Evolutionary conservation across 208 protist species (phyloP), one percentile per base, ranked within the genome.

Genomic region (Wallacemonas rigidus): DNA sequence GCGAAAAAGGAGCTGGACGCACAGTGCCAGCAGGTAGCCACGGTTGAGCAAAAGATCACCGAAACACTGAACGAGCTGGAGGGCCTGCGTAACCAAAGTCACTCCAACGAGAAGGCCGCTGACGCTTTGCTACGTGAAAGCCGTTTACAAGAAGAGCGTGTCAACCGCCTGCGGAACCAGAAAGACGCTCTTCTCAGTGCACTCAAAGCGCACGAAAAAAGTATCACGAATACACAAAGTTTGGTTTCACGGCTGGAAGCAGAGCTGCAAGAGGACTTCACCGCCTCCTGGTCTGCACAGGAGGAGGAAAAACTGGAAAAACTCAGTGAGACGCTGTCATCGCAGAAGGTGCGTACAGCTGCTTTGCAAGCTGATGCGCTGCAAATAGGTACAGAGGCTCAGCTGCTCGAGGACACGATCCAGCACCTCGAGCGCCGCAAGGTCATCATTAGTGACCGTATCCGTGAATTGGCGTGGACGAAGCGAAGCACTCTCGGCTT

Each of bases 1-100:
- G 82, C 85, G 48, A 74, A 81, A 11, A 62, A 63, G 17, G 75
- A 74, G n/a, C 69, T 93, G 38, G 82, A 86, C 11, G 51, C 72
- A 38, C 58, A 93, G 2, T 91, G 88, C 78, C 85, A 95, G 65
- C 71, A 85, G 40, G 85, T 95, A 1, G 88, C 89, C 2, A 71
- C 78, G 2, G 80, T 92, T 26, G 88, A 96, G 74, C 89, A 94
- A 70, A 47, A 69, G 38, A 92, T 96, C 67, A 95, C 84, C 6
- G 83, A 94, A 38, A 78, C 86, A 39, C 81, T 95, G 15, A 90
- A 95, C 62, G 77, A 91, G 57, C 60, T 97, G 43, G 88, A 95
- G 61, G 71, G 50, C 2, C 69, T 96, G 38, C 87, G 81, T 39
- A 84, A 76, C 54, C 77, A 92, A 44, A 86, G 84, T 67, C 53